Evolutionary conservation across 176 grass and related monocot species (phyloP).

Genomic region (Themeda triandra): DNA sequence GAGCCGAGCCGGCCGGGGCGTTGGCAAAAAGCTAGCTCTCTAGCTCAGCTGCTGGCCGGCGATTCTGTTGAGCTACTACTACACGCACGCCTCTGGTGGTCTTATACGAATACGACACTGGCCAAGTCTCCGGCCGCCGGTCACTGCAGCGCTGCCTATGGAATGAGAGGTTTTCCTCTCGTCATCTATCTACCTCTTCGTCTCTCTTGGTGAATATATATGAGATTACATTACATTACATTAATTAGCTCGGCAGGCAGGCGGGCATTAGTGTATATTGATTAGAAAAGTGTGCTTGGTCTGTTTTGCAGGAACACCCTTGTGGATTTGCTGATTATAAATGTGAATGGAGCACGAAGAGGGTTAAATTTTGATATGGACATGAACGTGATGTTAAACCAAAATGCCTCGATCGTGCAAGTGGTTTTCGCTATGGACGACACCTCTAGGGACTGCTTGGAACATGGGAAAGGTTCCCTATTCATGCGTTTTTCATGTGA

Average conservation of each 20-base stretch:
- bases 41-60: too few species aligned
- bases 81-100: not conserved
- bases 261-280: not conserved
- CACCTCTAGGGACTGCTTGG: too few species aligned
- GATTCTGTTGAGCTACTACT: slow-evolving; percentile 6
- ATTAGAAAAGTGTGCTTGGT: not conserved
- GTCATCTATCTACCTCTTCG: not conserved
- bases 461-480: too few species aligned
- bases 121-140: not conserved
- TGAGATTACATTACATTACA: not conserved
- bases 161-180: not conserved
- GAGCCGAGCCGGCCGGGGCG: too few species aligned
- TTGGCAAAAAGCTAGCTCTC: too few species aligned
- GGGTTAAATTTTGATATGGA: not conserved
- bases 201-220: not conserved
- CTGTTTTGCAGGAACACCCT: not conserved
- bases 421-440: too few species aligned
- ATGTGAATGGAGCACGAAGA: too few species aligned
- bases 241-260: not conserved
- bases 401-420: not conserved
- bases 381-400: not conserved
- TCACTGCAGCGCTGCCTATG: not conserved
- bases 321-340: not conserved
- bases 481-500: too few species aligned
- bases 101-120: not conserved